Conservation (phyloP, 2,329 filamentous ascomycete genomes). For the Orbilia oligospora region DNA sequence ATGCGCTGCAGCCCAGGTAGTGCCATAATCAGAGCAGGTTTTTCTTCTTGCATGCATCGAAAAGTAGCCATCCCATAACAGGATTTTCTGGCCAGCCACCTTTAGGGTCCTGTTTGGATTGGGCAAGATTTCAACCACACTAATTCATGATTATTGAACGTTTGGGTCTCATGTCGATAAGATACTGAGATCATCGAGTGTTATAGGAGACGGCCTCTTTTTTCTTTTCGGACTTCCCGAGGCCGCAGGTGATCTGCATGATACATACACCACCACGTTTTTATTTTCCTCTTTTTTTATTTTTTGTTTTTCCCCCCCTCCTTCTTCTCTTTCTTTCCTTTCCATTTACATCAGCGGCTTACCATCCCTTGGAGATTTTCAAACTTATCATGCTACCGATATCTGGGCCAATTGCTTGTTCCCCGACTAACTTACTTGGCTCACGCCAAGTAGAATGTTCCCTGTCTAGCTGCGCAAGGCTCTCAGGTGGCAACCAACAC, state of each 20-base stretch:
- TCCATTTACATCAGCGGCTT: too few species aligned
- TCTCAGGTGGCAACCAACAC: constrained; percentile 46
- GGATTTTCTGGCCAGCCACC: constrained; percentile 32
- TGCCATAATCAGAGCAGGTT: constrained; percentile 43
- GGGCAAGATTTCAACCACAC: background rate
- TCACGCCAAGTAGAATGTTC: constrained; percentile 17
- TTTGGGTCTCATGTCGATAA: background rate
- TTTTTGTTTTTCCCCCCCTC: too few species aligned
- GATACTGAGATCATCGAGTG: constrained; percentile 11
- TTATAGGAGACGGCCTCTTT: constrained; percentile 8
- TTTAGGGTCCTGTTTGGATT: constrained; percentile 14
- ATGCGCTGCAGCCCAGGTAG: constrained; percentile 11
- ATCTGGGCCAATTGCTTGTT: constrained; percentile 39
- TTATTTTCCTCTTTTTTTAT: constrained; percentile 2
- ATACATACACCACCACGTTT: constrained; percentile 34
- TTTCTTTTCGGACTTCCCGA: constrained; percentile 46
- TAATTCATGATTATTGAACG: constrained; percentile 22
- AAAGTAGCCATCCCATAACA: background rate
- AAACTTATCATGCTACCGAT: background rate
- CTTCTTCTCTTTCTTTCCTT: too few species aligned
- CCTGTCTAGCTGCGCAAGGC: constrained; percentile 31
- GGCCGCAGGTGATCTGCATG: constrained; percentile 28
- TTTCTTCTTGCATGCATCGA: constrained; percentile 26
- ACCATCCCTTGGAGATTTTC: constrained; percentile 34
- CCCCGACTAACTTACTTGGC: constrained; percentile 31